A percentile compares a stretch with the other conserved stretches of the same genome.
phyloP scores from a whole-genome alignment of 2,329 filamentous ascomycete genomes.

The Epichloe typhina region DNA sequence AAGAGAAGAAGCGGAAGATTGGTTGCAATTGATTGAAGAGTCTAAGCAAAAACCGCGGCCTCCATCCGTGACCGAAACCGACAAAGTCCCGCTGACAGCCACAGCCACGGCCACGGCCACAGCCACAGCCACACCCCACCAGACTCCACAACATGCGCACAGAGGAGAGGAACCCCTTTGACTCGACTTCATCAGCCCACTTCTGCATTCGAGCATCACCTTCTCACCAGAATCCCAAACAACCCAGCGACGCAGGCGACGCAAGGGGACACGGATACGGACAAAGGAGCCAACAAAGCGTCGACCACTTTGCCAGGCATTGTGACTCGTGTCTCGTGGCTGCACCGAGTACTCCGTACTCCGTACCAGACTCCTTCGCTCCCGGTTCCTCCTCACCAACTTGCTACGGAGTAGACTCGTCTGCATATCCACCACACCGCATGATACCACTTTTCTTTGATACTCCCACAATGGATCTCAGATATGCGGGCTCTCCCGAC shows the following conservation, averaged over 20 bases:
- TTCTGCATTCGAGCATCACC: not conserved
- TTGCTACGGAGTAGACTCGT: not conserved
- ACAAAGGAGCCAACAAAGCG: no score
- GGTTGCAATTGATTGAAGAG: no score
- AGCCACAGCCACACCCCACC: no score
- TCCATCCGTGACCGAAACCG: no score
- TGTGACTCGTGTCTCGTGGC: not conserved
- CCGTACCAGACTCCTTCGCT: not conserved
- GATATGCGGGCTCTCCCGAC: not conserved
- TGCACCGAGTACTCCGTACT: not conserved
- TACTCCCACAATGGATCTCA: constrained; percentile 13
- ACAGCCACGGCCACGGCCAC: no score
- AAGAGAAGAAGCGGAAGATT: no score
- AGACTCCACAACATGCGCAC: no score
- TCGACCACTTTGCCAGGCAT: not conserved
- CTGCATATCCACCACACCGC: not conserved
- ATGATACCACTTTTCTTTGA: not conserved
- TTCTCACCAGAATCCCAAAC: not conserved
- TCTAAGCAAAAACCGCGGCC: no score
- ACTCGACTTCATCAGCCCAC: not conserved
- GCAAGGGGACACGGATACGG: no score
- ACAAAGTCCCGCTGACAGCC: no score
- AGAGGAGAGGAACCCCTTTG: no score
- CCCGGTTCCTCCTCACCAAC: not conserved
- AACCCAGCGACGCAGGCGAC: no score